Evolutionary conservation across 164 flowering plant species (phyloP), one percentile per base, ranked within the genome.

Genomic region (Malania oleifera): DNA sequence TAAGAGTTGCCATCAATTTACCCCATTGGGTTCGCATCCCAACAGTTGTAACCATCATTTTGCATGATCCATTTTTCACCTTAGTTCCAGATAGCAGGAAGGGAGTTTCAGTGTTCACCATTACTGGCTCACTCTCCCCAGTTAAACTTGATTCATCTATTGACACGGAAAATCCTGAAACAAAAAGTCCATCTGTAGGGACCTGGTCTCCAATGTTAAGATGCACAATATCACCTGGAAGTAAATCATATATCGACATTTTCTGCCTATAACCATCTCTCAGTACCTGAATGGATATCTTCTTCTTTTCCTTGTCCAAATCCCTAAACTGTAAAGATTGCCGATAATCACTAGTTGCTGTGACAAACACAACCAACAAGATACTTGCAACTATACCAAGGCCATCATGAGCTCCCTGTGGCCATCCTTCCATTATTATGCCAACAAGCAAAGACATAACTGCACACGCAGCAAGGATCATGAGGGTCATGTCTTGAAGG

Each of bases 1-100:
- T 86, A 3, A 88, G 79, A 57, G 96, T 84, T 9, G 90, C 92
- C 90, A 88, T 77, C 59, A 88, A 57, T 49, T 86, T 86, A 2
- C 96, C 96, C 96, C 96, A 88, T 59, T 88, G 92, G 4, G 96
- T 88, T 57, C 83, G 80, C 96, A 88, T 88, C 47, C 96, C 96
- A 51, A 86, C 92, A 5, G 90, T 82, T 7, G 90, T 80, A 18
- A 86, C 75, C 60, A 88, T 6, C 90, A 86, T 86, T 74, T 82
- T 86, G 73, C 93, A 82, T 11, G 87, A 80, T 17, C 93, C 93
- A 67, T 86, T 89, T 60, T 79, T 85, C 3, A 86, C 78, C 61
- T 86, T 86, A 11, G 93, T 86, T 52, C 93, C 93, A 44, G 93
- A 86, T 1, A 86, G 78, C 61, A 88, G 62, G 62, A 72, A 84